Conservation (phyloP, 1,284 basidiomycete genomes). For the Sporisorium exsertum region DNA sequence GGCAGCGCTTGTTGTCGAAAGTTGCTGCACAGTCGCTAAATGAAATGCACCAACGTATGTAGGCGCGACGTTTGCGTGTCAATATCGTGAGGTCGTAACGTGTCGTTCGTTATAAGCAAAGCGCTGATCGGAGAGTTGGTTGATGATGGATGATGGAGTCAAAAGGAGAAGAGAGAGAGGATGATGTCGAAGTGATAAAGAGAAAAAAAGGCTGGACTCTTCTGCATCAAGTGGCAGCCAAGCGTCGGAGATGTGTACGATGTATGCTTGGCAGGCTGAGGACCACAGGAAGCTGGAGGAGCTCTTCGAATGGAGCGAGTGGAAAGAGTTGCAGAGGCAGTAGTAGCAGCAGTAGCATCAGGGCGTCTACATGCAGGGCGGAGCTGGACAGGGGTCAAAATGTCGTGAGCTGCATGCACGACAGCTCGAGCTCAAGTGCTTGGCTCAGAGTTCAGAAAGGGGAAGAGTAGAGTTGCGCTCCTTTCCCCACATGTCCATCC, state of each 20-base stretch:
- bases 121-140: background rate
- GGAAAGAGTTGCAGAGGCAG: constrained; percentile 7
- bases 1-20: background rate
- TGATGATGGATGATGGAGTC: background rate
- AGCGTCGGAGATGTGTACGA: background rate
- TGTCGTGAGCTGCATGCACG: constrained; percentile 42
- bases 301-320: background rate
- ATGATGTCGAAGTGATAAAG: background rate
- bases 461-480: background rate
- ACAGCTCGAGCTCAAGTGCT: constrained; percentile 17
- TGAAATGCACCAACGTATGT: background rate
- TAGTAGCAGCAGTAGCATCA: background rate
- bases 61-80: background rate
- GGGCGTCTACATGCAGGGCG: constrained; percentile 28
- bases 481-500: constrained; percentile 1
- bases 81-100: constrained; percentile 1
- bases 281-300: background rate
- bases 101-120: background rate
- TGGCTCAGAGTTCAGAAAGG: background rate
- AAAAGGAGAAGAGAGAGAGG: background rate
- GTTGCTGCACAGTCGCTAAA: background rate
- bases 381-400: constrained; percentile 48
- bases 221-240: background rate
- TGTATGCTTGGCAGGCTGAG: background rate
- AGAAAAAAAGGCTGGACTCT: background rate